phyloP scores from a whole-genome alignment of 2,329 filamentous ascomycete species.

The Microsporum canis region DNA sequence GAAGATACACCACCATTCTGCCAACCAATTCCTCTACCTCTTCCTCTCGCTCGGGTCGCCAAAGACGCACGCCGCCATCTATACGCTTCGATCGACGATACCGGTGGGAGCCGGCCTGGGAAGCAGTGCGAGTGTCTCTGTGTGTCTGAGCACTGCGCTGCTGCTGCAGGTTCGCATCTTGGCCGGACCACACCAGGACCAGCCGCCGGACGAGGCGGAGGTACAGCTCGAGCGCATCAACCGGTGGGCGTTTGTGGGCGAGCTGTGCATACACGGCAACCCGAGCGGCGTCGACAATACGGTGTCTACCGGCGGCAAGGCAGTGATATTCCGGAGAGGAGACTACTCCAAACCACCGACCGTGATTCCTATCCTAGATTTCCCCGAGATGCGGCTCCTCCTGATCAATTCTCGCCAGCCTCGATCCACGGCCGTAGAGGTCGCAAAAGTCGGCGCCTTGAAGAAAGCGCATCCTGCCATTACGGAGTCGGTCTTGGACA shows the following conservation, averaged over 20 bases:
- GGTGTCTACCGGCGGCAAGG: slow-evolving; percentile 84
- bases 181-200: slow-evolving; percentile 82
- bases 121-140: slow-evolving; percentile 77
- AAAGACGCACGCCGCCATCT: slow-evolving; percentile 62
- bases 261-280: slow-evolving; percentile 96
- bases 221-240: slow-evolving; percentile 92
- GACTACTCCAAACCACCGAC: slow-evolving; percentile 66
- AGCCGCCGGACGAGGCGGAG: slow-evolving; percentile 75
- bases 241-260: slow-evolving; percentile 90
- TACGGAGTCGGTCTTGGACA: slow-evolving; percentile 68
- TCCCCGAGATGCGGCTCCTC: slow-evolving; percentile 82
- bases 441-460: slow-evolving; percentile 70
- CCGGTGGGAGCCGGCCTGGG: slow-evolving; percentile 76
- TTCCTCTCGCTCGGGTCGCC: slow-evolving; percentile 69
- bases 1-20: slow-evolving; percentile 74
- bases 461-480: slow-evolving; percentile 62
- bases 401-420: slow-evolving; percentile 80
- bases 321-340: slow-evolving; percentile 74
- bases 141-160: slow-evolving; percentile 67
- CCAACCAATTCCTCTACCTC: slow-evolving; percentile 73
- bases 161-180: slow-evolving; percentile 77
- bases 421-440: slow-evolving; percentile 75
- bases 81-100: slow-evolving; percentile 76
- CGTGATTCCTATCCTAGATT: slow-evolving; percentile 68
- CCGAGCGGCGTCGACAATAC: slow-evolving; percentile 97